Percentiles rank a stretch among this genome's conserved stretches.
These are phyloP conservation scores for Aureobasidium sp. DNA, from an alignment of 2,329 filamentous ascomycete genomes.

Conservation along the genomic window DNA sequence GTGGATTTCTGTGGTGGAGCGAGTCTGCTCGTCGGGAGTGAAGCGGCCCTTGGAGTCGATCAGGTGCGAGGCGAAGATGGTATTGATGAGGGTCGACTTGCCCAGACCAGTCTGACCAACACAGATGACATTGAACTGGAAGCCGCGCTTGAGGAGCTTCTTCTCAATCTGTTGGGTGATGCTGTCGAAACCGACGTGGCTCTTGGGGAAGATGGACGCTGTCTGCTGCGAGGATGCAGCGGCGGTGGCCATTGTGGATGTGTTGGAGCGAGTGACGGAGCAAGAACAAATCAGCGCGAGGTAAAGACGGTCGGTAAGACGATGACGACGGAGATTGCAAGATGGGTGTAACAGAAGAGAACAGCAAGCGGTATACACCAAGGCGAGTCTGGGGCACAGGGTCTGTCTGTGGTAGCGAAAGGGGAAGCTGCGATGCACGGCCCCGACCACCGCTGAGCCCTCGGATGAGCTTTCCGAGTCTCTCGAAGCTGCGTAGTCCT, in stretches of 20 bases:
- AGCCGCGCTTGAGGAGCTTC: conserved; percentile 98
- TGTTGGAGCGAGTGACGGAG: neutral
- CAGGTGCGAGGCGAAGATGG: conserved; percentile 98
- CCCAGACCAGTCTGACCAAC: conserved; percentile 99
- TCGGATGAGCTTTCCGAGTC: neutral
- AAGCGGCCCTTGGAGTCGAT: conserved; percentile 98
- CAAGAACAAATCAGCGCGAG: neutral
- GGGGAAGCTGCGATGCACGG: conserved; percentile 26
- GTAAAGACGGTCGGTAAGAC: neutral
- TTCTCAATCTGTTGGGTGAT: conserved; percentile 99
- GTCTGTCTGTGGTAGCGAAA: conserved; percentile 22
- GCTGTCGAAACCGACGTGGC: conserved; percentile 99
- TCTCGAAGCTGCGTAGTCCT: neutral
- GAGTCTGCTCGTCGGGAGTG: conserved; percentile 82
- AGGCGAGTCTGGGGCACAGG: conserved; percentile 10
- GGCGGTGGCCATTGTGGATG: conserved; percentile 51
- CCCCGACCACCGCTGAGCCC: neutral
- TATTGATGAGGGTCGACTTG: conserved; percentile 99
- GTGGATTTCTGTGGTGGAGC: conserved; percentile 96
- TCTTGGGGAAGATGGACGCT: conserved; percentile 68
- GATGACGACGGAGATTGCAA: neutral
- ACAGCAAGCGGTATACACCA: conserved; percentile 6
- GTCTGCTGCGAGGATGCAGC: conserved; percentile 43
- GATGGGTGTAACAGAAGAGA: neutral
- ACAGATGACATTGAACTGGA: conserved; percentile 99